Conservation (phyloP, 148 eudicot species). For the Camellia japonica region DNA sequence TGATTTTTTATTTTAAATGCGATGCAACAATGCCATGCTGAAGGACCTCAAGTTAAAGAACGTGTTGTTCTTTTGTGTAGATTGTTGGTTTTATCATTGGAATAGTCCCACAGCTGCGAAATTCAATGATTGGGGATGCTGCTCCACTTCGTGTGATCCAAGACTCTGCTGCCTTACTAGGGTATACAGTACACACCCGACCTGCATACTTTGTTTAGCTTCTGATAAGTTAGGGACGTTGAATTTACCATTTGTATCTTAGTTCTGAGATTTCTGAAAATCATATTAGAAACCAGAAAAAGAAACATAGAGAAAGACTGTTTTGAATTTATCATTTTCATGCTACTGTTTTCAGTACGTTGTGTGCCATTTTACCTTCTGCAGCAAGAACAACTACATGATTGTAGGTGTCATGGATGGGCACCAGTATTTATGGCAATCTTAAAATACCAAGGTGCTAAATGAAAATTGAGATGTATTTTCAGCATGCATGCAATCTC, state of each 20-base stretch:
- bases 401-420: too few species aligned
- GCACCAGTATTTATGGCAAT: too few species aligned
- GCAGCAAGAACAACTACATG: too few species aligned
- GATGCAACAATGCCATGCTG: too few species aligned
- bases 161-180: conserved; percentile 51
- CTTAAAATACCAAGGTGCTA: too few species aligned
- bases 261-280: background rate
- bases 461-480: too few species aligned
- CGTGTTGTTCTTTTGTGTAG: conserved; percentile 21
- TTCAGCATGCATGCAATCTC: too few species aligned
- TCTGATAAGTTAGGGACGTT: background rate
- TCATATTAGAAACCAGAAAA: background rate
- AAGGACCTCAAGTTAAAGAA: background rate
- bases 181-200: conserved; percentile 30
- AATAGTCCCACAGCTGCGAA: conserved; percentile 37
- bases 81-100: conserved; percentile 60
- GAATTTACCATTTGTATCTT: background rate
- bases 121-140: conserved; percentile 38
- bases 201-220: background rate
- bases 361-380: too few species aligned
- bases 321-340: background rate
- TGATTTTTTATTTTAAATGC: too few species aligned
- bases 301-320: background rate
- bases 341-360: background rate
- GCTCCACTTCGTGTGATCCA: conserved; percentile 65